Percentiles rank a stretch among this genome's conserved stretches.
Conservation (phyloP, 148 eudicot genomes). For the Spergularia marina region DNA sequence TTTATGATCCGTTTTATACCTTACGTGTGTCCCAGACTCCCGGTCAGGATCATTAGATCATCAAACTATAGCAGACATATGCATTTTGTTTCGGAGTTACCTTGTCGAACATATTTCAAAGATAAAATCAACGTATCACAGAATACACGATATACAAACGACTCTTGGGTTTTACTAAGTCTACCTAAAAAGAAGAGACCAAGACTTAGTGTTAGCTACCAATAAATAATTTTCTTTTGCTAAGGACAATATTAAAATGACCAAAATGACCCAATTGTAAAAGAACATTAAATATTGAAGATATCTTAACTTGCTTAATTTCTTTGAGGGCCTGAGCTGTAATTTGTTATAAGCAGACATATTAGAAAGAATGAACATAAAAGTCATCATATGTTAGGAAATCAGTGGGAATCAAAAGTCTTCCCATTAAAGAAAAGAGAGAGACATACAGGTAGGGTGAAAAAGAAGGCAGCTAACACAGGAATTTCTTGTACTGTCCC, state of each 20-base stretch:
- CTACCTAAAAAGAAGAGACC: too few relatives aligned
- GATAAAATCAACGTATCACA: too few relatives aligned
- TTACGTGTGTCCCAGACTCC: neutral
- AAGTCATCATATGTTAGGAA: constrained; percentile 16
- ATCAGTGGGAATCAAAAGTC: constrained; percentile 8
- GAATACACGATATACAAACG: too few relatives aligned
- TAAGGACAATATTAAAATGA: neutral
- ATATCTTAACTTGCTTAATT: constrained; percentile 12
- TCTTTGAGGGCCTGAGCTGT: constrained; percentile 24
- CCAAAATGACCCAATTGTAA: constrained; percentile 13
- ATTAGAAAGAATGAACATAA: constrained; percentile 4
- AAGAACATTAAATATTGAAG: constrained; percentile 2
- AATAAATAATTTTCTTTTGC: too few relatives aligned
- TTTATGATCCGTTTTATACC: neutral
- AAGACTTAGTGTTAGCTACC: too few relatives aligned
- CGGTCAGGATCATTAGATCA: too few relatives aligned
- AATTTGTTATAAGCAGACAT: constrained; percentile 10
- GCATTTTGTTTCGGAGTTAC: neutral
- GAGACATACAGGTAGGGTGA: neutral
- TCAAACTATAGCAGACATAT: neutral
- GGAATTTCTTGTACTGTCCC: neutral
- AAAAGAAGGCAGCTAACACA: neutral
- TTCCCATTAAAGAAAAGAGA: neutral
- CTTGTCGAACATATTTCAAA: too few relatives aligned
- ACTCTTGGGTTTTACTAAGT: too few relatives aligned